Conservation (phyloP, 805 yeast species). For the Cyberlindnera nakhonratchasimensis region DNA sequence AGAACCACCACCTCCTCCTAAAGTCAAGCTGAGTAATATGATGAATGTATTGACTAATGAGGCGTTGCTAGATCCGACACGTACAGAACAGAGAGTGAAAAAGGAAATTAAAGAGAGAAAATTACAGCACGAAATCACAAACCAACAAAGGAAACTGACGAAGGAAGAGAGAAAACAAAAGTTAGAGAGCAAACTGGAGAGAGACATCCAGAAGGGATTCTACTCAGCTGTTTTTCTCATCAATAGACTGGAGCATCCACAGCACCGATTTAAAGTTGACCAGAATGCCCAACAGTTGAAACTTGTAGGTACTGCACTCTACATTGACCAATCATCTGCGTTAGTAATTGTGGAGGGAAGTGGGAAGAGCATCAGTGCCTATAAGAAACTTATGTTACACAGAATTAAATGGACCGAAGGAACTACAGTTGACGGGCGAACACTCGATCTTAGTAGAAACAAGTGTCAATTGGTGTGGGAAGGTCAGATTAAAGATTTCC, state of each 20-base stretch:
- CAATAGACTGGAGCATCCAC: constrained; percentile 52
- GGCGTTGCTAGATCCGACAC: constrained; percentile 85
- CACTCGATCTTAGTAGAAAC: constrained; percentile 41
- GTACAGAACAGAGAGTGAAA: constrained; percentile 69
- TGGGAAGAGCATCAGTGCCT: constrained; percentile 55
- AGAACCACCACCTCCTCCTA: constrained; percentile 86
- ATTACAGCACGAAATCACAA: constrained; percentile 53
- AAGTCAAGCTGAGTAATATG: constrained; percentile 77
- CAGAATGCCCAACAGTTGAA: constrained; percentile 73
- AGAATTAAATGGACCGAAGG: constrained; percentile 71
- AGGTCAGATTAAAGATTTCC: constrained; percentile 53
- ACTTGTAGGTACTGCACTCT: constrained; percentile 56
- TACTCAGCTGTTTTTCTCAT: constrained; percentile 58
- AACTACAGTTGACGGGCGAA: constrained; percentile 29
- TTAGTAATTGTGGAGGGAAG: constrained; percentile 77
- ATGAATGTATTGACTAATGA: constrained; percentile 85
- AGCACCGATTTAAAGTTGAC: constrained; percentile 71
- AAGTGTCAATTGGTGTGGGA: constrained; percentile 60
- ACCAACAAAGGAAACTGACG: constrained; percentile 58
- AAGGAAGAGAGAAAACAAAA: constrained; percentile 57
- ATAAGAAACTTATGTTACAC: constrained; percentile 52
- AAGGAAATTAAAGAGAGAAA: constrained; percentile 64
- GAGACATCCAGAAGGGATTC: constrained; percentile 51
- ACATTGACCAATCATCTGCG: constrained; percentile 40
- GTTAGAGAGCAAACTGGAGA: constrained; percentile 39